Evolutionary conservation across 108 stramenopile species (phyloP).

Genomic region (Parmales sp.): DNA sequence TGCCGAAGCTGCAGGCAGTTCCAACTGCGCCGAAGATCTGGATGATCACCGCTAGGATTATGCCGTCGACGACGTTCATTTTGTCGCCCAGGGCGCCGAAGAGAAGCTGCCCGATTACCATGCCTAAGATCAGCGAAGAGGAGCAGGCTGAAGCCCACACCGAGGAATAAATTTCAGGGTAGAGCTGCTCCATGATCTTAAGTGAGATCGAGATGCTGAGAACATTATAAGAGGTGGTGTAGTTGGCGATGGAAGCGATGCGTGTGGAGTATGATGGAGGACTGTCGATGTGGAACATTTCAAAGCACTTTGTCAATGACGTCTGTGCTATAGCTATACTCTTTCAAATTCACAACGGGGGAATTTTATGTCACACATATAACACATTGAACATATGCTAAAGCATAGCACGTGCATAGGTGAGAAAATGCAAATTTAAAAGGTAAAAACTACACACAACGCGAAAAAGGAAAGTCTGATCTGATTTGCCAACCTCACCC

Average conservation of each 20-base stretch:
- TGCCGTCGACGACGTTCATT: constrained; percentile 46
- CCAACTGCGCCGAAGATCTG: constrained; percentile 47
- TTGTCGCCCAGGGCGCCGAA: constrained; percentile 68
- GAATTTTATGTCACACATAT: no score
- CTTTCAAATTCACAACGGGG: no score
- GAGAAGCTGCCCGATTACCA: constrained; percentile 73
- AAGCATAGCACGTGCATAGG: no score
- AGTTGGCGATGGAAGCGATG: constrained; percentile 72
- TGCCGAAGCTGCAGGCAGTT: neutral
- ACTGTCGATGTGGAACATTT: no score
- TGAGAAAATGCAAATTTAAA: no score
- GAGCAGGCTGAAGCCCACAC: constrained; percentile 24
- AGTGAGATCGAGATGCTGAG: constrained; percentile 65
- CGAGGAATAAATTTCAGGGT: neutral
- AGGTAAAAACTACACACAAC: no score
- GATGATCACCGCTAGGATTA: constrained; percentile 56
- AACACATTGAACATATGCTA: no score
- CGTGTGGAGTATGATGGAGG: no score
- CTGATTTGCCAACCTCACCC: no score
- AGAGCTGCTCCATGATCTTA: constrained; percentile 41
- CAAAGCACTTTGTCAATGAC: no score
- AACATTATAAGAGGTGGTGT: constrained; percentile 78
- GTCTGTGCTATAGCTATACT: no score
- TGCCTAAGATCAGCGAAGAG: constrained; percentile 65
- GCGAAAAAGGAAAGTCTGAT: no score